A percentile compares a stretch with the other conserved stretches of the same genome.
Evolutionary conservation across 768 basidiomycete genomes (phyloP).

Genomic region (Ramaria rubella): DNA sequence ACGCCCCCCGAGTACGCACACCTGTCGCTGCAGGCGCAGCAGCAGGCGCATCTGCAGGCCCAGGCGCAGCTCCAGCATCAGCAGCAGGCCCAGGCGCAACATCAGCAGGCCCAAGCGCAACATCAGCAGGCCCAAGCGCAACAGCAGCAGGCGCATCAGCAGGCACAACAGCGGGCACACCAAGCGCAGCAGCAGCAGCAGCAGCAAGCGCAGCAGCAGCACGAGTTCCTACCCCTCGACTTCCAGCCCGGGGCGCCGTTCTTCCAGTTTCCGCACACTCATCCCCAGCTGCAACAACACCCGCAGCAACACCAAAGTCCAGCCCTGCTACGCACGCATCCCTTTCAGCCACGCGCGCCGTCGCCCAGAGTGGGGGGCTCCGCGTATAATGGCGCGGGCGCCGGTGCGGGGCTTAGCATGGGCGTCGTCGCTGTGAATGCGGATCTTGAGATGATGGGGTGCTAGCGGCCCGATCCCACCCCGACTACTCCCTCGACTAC

Average conservation of each 20-base stretch:
- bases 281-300: too few species aligned
- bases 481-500: background rate
- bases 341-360: background rate
- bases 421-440: background rate
- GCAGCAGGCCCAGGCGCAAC: background rate
- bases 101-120: background rate
- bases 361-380: background rate
- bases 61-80: background rate
- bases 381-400: background rate
- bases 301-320: background rate
- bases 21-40: background rate
- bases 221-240: background rate
- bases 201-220: background rate
- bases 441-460: background rate
- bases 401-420: too few species aligned
- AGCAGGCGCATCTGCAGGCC: background rate
- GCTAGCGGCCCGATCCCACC: background rate
- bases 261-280: background rate
- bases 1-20: background rate
- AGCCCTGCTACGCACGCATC: background rate
- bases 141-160: background rate
- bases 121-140: background rate
- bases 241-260: background rate
- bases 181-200: background rate
- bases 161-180: background rate